phyloP scores from a whole-genome alignment of 176 grass and related monocot genomes.

The Oryza officinalis region DNA sequence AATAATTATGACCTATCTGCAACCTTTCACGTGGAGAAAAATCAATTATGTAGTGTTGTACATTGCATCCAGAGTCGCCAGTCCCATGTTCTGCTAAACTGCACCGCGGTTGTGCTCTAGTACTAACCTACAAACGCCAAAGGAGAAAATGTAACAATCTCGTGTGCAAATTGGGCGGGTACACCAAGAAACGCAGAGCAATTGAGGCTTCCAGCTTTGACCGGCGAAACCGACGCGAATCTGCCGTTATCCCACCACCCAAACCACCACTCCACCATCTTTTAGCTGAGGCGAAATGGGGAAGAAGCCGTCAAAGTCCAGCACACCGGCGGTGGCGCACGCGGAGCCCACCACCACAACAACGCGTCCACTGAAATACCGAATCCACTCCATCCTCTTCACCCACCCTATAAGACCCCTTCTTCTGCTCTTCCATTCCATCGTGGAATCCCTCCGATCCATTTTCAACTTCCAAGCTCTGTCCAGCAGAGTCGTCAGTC shows the following conservation, averaged over 20 bases:
- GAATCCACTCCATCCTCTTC: constrained; percentile 2
- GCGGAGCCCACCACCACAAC: not conserved
- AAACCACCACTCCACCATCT: not conserved
- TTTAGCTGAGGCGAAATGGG: not conserved
- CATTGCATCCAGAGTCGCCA: too few relatives aligned
- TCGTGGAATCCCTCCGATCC: not conserved
- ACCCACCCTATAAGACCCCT: not conserved
- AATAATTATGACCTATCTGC: too few relatives aligned
- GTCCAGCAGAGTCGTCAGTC: not conserved
- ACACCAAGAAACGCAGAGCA: not conserved
- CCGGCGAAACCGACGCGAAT: not conserved
- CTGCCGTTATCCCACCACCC: not conserved
- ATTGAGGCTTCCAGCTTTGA: not conserved
- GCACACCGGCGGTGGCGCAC: not conserved
- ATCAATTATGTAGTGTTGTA: too few relatives aligned
- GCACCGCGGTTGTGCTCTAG: too few relatives aligned
- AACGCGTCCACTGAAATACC: constrained; percentile 13
- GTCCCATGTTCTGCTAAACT: too few relatives aligned
- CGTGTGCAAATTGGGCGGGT: not conserved
- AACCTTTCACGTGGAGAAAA: too few relatives aligned
- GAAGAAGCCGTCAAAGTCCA: constrained; percentile 42
- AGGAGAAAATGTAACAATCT: not conserved
- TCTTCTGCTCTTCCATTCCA: not conserved
- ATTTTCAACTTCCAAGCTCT: not conserved
- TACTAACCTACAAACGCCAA: too few relatives aligned